A percentile compares a stretch with the other conserved stretches of the same genome.
Evolutionary conservation across 2,329 filamentous ascomycete genomes (phyloP).

Genomic region (Nigrospora sphaerica): DNA sequence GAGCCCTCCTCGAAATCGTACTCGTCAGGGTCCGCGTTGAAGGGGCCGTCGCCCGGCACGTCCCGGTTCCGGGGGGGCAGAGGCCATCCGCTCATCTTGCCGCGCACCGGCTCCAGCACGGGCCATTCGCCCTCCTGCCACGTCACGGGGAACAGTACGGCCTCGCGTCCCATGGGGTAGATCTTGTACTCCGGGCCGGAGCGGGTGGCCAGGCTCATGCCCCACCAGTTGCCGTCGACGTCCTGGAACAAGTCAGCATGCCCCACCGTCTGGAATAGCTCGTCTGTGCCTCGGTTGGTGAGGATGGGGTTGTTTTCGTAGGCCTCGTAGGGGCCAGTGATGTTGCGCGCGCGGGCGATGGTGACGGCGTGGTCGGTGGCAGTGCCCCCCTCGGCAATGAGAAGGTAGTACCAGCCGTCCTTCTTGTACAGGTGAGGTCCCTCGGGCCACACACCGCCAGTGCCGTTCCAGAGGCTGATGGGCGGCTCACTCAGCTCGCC

Average conservation of each 20-base stretch:
- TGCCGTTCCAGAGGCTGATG: conserved; percentile 21
- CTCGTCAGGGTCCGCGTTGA: conserved; percentile 4
- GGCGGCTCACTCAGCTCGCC: conserved; percentile 4
- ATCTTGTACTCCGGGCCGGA: conserved; percentile 26
- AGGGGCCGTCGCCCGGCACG: conserved; percentile 20
- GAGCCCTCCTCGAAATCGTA: conserved; percentile 3
- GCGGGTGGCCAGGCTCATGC: conserved; percentile 25
- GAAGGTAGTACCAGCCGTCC: conserved; percentile 33
- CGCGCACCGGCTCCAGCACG: conserved; percentile 28
- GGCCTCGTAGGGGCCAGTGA: conserved; percentile 28
- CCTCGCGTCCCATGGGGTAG: conserved; percentile 46
- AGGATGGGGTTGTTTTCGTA: conserved; percentile 30
- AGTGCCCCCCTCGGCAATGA: conserved; percentile 39
- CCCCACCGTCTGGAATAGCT: conserved; percentile 23
- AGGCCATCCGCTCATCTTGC: conserved; percentile 30
- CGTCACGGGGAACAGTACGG: conserved; percentile 26
- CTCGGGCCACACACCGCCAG: conserved; percentile 23
- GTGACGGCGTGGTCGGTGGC: conserved; percentile 26
- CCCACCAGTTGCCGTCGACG: conserved; percentile 37
- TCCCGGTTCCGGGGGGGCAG: conserved; percentile 25
- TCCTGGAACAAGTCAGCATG: conserved; percentile 26
- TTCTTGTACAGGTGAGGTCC: conserved; percentile 32
- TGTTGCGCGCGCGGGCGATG: conserved; percentile 23
- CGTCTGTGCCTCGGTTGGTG: conserved; percentile 19
- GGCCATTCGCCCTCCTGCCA: conserved; percentile 43